Percentiles rank a stretch among this genome's conserved stretches.
Conservation (phyloP, 805 yeast species). For the Jamesozyma gamospora region DNA sequence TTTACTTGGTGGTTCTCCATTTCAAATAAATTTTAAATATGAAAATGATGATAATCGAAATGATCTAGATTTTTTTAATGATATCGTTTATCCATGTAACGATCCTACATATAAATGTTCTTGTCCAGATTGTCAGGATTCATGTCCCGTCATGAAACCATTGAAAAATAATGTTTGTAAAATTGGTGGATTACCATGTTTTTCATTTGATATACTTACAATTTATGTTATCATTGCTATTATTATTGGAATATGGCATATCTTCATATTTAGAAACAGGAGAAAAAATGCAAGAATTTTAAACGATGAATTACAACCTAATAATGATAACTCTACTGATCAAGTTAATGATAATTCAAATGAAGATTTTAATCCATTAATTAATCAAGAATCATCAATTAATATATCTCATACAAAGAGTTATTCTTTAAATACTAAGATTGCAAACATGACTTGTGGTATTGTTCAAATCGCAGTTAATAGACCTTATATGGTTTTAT, state of each 20-base stretch:
- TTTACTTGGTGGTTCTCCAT: constrained; percentile 86
- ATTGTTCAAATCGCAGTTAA: constrained; percentile 41
- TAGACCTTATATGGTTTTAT: constrained; percentile 47
- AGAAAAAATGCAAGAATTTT: constrained; percentile 1
- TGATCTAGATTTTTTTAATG: constrained; percentile 12
- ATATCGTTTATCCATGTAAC: constrained; percentile 38
- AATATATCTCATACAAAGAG: neutral
- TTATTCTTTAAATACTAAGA: constrained; percentile 12
- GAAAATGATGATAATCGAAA: constrained; percentile 19
- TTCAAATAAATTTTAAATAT: constrained; percentile 75
- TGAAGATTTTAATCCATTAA: neutral
- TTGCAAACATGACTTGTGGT: constrained; percentile 3
- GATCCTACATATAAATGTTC: constrained; percentile 65
- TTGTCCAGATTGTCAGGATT: constrained; percentile 75
- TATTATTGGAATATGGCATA: constrained; percentile 9
- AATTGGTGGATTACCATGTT: constrained; percentile 60
- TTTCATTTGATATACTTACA: constrained; percentile 51
- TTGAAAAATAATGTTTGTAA: constrained; percentile 38
- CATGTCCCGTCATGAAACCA: constrained; percentile 63
- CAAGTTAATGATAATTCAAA: neutral
- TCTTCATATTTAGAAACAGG: constrained; percentile 14
- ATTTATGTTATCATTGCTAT: constrained; percentile 33
- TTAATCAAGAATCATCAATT: neutral
- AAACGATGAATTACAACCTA: neutral
- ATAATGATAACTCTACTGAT: neutral